Percentiles rank a stretch among this genome's conserved stretches.
Conservation (phyloP, 2,329 filamentous ascomycete genomes). For the Aspergillus pseudoglaucus region DNA sequence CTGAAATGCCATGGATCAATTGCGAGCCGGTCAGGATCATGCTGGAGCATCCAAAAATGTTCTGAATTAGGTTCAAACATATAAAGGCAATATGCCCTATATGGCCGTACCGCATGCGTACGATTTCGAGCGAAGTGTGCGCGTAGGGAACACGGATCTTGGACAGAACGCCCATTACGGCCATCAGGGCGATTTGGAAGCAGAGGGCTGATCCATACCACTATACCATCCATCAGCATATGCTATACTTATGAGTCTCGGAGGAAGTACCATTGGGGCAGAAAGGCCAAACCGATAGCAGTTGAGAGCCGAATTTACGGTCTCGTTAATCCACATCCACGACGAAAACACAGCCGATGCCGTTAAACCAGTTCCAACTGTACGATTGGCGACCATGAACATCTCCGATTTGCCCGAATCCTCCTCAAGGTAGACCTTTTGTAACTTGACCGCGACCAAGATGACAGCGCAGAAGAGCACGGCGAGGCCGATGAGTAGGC, state of each 20-base stretch:
- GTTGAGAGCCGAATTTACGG: constrained; percentile 27
- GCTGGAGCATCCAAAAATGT: constrained; percentile 40
- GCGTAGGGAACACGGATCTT: constrained; percentile 47
- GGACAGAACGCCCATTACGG: constrained; percentile 42
- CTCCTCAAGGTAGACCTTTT: constrained; percentile 28
- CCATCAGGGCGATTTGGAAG: constrained; percentile 48
- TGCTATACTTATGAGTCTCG: background rate
- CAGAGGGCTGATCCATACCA: constrained; percentile 37
- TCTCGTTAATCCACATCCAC: constrained; percentile 38
- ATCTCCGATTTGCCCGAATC: constrained; percentile 37
- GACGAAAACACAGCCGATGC: constrained; percentile 34
- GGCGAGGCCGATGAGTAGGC: constrained; percentile 44
- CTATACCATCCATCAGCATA: constrained; percentile 7
- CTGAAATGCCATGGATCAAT: constrained; percentile 42
- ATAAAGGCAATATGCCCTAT: constrained; percentile 38
- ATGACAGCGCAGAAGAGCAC: constrained; percentile 45
- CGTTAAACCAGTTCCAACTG: constrained; percentile 31
- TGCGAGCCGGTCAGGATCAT: constrained; percentile 44
- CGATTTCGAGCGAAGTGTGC: constrained; percentile 47
- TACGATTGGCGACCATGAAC: constrained; percentile 36
- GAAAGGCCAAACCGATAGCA: constrained; percentile 31
- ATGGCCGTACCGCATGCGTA: constrained; percentile 43
- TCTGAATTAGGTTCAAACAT: constrained; percentile 37
- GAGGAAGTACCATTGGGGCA: constrained; percentile 23
- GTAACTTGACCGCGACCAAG: constrained; percentile 41